These are phyloP conservation scores for Sporothrix globosa DNA, from an alignment of 2,329 filamentous ascomycete species.

Conservation along the genomic window DNA sequence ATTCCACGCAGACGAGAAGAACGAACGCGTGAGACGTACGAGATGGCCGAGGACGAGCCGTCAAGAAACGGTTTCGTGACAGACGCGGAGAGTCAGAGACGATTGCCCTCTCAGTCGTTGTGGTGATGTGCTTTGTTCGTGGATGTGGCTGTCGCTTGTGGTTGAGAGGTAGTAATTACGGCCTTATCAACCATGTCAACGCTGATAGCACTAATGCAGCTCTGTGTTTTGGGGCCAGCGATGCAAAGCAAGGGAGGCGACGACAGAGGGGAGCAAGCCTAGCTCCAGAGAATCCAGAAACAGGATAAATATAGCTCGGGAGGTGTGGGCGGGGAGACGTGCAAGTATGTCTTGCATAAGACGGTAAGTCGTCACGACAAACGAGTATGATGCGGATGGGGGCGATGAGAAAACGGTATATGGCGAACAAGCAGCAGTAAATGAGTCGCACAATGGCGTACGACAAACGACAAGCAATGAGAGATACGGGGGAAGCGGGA, in stretches of 20 bases:
- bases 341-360: constrained; percentile 13
- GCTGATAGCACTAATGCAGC: constrained; percentile 14
- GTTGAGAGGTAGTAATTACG: not conserved
- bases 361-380: not conserved
- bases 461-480: not conserved
- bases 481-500: not conserved
- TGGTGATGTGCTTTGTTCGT: not conserved
- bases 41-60: no score
- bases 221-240: not conserved
- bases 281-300: not conserved
- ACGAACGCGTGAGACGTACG: no score
- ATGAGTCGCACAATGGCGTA: not conserved
- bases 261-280: not conserved
- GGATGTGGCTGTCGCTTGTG: not conserved
- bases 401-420: not conserved
- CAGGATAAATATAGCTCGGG: constrained; percentile 3
- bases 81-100: no score
- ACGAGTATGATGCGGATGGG: not conserved
- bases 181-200: not conserved
- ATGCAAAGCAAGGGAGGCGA: constrained; percentile 1
- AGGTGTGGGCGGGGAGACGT: not conserved
- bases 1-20: no score
- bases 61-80: no score
- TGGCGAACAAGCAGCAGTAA: not conserved
- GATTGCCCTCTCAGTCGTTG: not conserved